Base-by-base conservation (phyloP, 2,329 filamentous ascomycete species). In the Aureobasidium subglaciale region DNA sequence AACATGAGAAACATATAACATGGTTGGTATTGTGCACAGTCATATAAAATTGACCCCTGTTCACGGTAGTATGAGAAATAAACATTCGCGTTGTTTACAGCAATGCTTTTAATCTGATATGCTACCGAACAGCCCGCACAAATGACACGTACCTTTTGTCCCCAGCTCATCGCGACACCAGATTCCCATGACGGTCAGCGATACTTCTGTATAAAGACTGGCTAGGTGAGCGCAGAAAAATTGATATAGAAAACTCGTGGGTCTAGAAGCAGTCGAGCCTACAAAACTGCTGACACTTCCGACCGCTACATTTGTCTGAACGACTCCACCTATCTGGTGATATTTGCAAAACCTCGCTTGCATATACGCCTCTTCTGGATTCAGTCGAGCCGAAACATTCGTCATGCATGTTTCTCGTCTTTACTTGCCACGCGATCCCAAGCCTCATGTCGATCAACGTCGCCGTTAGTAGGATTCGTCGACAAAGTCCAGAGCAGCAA, bases 401-500 rank as follows among this genome's bases (percentile, higher is more conserved):
- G 9, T 20, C 15, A 27, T 20, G 10, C n/a, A 9, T 50, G 22
- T 38, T 15, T 15, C 46, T 50, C 32, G 46, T 6, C 46, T 20
- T 29, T 10, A 18, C 34, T 32, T 50, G 46, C 32, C n/a, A 10
- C 20, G 16, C n/a, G 2, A 6, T 38, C 9, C 8, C 37, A 29
- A 20, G 42, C n/a, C 46, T 37, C 46, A 38, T 38, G 46, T 4
- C 24, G 18, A 50, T 38, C 32, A 27, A 50, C 46, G 34, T 38
- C 20, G 22, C 46, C 46, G 46, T 50, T 50, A n/a, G 46, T 4
- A 38, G 34, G 46, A 50, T 50, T 18, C 15, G 3, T 34, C 7
- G 35, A 38, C 32, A 24, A 38, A 50, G 45, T 37, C 46, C 32
- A 50, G 46, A 50, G 29, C 46, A 38, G 46, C 46, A 38, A 24